Base-by-base conservation (phyloP, 169 alveolate species). In the Cryptosporidium baileyi region DNA sequence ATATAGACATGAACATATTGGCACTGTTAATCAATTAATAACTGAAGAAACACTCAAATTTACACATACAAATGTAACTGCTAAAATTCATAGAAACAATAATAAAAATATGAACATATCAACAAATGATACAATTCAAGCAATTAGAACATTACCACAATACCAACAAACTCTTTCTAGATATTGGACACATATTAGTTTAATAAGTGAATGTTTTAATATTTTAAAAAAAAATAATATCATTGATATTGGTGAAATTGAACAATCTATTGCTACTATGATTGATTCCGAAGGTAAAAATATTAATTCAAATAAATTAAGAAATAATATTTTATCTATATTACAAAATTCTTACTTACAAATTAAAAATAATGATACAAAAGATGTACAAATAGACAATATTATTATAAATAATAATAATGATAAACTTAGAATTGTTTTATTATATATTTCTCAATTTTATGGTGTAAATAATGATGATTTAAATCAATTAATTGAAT, bases 1-100 rank as follows among this genome's bases (percentile, higher is more conserved):
- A 32, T 93, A 89, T 81, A 80, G 95, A 32, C 96, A 93, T 62
- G 51, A 62, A 63, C 96, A 93, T 41, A 90, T 93, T 32, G 94
- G 92, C 45, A 89, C 89, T 38, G 96, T 93, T 22, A 93, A 93
- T 60, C 92, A 92, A 47, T 28, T 43, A 43, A 91, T 93, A 26
- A 81, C 89, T 45, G 93, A 92, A 57, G 95, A 93, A 67, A 88
- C 92, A 15, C 65, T 88, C 34, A 80, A 90, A 45, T 88, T 93
- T 47, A 65, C 94, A 17, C 91, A 82, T 30, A 57, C 63, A 26
- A 74, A 88, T 47, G 89, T 92, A 15, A 54, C 82, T 3, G 89
- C 80, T 1, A 67, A 90, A 34, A 89, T 80, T 65, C 89, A 81
- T 43, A 80, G 85, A 22, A 80, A 60, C 59, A 88, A 89, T 19